phyloP scores from a whole-genome alignment of 2,329 filamentous ascomycete genomes.

The Exophiala lecanii-corni region DNA sequence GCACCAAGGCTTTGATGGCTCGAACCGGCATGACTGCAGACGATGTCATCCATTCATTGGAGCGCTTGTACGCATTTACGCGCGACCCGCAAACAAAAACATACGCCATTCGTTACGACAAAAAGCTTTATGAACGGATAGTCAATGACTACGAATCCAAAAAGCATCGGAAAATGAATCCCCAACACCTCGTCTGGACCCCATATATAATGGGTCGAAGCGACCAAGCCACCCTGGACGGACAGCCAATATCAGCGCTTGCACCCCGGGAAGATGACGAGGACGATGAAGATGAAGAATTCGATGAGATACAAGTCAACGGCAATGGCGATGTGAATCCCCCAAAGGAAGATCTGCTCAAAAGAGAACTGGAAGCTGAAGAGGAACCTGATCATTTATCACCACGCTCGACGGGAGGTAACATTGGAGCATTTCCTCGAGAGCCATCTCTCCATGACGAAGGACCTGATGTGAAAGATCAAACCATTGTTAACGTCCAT shows the following conservation, averaged over 20 bases:
- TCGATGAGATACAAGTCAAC: slow-evolving; percentile 27
- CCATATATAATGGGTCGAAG: slow-evolving; percentile 93
- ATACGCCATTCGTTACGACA: slow-evolving; percentile 85
- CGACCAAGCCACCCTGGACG: slow-evolving; percentile 76
- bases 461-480: slow-evolving; percentile 11
- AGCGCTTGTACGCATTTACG: slow-evolving; percentile 82
- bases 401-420: slow-evolving; percentile 8
- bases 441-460: slow-evolving; percentile 7
- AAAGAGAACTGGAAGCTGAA: background rate
- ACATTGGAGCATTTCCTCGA: slow-evolving; percentile 5
- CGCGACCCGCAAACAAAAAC: slow-evolving; percentile 81
- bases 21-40: slow-evolving; percentile 93
- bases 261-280: slow-evolving; percentile 74
- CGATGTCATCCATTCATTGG: slow-evolving; percentile 89
- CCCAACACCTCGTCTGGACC: slow-evolving; percentile 82
- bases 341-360: slow-evolving; percentile 30
- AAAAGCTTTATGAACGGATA: slow-evolving; percentile 79
- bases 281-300: slow-evolving; percentile 31
- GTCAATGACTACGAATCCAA: slow-evolving; percentile 86
- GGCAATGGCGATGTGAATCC: slow-evolving; percentile 19
- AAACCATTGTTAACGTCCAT: slow-evolving; percentile 13
- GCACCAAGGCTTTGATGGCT: slow-evolving; percentile 47
- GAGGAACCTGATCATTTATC: slow-evolving; percentile 15
- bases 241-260: slow-evolving; percentile 78
- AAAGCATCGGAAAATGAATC: slow-evolving; percentile 78